phyloP scores from a whole-genome alignment of 805 yeast genomes.

The Ogataea pini region DNA sequence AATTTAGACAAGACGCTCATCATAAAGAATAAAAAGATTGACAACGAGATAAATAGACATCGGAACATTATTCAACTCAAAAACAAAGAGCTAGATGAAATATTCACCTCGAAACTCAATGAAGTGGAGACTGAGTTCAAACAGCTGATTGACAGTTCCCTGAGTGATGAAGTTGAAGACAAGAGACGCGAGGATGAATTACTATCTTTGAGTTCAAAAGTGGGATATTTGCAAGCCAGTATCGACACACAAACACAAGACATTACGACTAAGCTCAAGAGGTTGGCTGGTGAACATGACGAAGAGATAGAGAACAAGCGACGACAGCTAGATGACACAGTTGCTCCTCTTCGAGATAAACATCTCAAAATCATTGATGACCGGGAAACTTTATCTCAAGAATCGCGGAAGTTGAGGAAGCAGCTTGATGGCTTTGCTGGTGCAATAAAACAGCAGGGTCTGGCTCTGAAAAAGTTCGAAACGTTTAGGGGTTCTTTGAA shows the following conservation, averaged over 20 bases:
- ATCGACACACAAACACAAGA: background rate
- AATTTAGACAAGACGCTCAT: constrained; percentile 23
- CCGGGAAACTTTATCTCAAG: background rate
- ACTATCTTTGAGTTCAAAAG: constrained; percentile 10
- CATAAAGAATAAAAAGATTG: constrained; percentile 20
- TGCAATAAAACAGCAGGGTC: constrained; percentile 7
- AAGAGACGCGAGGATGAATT: constrained; percentile 29
- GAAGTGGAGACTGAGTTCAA: constrained; percentile 23
- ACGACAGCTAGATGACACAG: background rate
- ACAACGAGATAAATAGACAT: constrained; percentile 31
- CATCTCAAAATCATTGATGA: background rate
- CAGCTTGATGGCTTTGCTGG: background rate
- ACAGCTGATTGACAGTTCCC: constrained; percentile 25
- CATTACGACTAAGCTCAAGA: constrained; percentile 13
- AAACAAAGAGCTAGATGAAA: constrained; percentile 34
- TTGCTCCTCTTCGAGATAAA: background rate
- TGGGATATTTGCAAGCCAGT: background rate
- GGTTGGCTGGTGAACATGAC: constrained; percentile 6
- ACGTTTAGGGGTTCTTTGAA: constrained; percentile 19
- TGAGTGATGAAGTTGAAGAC: constrained; percentile 35
- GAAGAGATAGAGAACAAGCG: constrained; percentile 2
- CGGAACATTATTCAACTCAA: constrained; percentile 30
- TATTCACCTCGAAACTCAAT: constrained; percentile 19
- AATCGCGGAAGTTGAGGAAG: constrained; percentile 6
- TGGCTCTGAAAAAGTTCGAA: constrained; percentile 3